Conservation (phyloP, 768 basidiomycete species). For the Guyanaporus albipodus region DNA sequence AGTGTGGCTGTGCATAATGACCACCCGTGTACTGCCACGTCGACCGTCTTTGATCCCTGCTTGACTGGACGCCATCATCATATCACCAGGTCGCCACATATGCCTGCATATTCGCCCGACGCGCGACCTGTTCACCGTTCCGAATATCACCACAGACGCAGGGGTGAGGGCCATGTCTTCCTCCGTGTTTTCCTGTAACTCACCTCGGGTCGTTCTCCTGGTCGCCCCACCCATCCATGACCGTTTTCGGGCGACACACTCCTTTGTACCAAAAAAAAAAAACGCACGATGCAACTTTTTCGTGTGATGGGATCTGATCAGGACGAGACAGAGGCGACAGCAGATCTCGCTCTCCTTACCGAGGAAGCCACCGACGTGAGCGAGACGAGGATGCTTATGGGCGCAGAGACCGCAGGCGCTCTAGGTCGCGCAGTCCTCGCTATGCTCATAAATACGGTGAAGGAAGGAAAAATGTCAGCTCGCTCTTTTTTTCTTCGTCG, state of each 20-base stretch:
- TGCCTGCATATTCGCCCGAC: conserved; percentile 13
- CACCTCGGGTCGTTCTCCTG: conserved; percentile 23
- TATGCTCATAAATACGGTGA: conserved; percentile 3
- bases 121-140: conserved; percentile 6
- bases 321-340: conserved; percentile 19
- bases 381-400: conserved; percentile 5
- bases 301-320: conserved; percentile 4
- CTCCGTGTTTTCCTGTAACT: conserved; percentile 12
- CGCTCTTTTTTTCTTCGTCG: background rate
- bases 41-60: too few species aligned
- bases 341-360: conserved; percentile 25
- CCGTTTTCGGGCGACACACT: conserved; percentile 17
- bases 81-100: background rate
- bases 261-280: conserved; percentile 3
- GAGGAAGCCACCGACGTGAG: conserved; percentile 7
- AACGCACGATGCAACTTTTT: background rate
- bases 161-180: conserved; percentile 21
- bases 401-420: conserved; percentile 14
- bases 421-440: conserved; percentile 22
- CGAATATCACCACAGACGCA: conserved; percentile 11
- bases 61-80: background rate
- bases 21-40: too few species aligned
- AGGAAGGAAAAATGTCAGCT: conserved; percentile 8
- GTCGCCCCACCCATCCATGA: conserved; percentile 19
- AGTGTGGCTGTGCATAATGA: conserved; percentile 1